phyloP scores from a whole-genome alignment of 139 green algal genomes.

The Mesotaenium endlicherianum region DNA sequence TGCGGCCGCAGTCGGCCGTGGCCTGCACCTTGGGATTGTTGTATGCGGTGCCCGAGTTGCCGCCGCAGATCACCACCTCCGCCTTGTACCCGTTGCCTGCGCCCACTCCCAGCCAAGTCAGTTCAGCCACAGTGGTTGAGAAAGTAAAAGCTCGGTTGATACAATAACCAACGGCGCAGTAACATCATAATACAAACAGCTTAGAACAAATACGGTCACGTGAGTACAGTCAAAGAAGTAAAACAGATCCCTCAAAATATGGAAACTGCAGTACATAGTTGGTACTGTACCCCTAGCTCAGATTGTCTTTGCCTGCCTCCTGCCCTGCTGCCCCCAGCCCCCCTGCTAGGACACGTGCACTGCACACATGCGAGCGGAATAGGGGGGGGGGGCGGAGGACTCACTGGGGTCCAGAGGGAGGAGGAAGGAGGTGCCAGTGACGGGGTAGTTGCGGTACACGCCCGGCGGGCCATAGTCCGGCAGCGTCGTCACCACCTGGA shows the following conservation, averaged over 20 bases:
- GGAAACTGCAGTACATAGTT: neutral
- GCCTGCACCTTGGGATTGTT: no score
- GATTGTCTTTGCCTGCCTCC: neutral
- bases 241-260: neutral
- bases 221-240: neutral
- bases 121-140: neutral
- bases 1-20: neutral
- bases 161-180: neutral
- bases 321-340: no score
- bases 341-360: no score
- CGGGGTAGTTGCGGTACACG: neutral
- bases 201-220: neutral
- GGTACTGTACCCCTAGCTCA: neutral
- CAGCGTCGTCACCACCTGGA: no score
- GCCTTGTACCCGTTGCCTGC: neutral
- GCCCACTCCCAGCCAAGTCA: no score
- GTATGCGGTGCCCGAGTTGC: neutral
- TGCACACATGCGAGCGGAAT: no score
- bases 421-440: neutral
- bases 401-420: neutral
- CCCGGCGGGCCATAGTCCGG: neutral
- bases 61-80: slow-evolving; percentile 2
- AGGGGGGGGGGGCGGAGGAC: no score
- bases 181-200: neutral
- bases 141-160: neutral